These are phyloP conservation scores for Vitis hybrid DNA, from an alignment of 177 flowering plant species.

Conservation along the genomic window DNA sequence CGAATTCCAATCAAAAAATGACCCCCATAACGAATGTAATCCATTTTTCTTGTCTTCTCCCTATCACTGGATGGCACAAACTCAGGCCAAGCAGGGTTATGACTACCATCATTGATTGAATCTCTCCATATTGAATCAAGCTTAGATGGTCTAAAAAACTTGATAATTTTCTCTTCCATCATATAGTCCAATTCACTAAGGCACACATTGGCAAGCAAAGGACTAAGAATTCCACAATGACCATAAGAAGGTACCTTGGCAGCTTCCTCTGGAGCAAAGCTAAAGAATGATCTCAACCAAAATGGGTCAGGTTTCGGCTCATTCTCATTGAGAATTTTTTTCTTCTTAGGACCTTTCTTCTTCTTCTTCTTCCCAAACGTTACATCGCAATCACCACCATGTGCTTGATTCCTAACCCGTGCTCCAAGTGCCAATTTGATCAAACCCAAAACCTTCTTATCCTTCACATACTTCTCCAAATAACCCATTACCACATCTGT, in stretches of 20 bases:
- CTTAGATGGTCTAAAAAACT: constrained; percentile 68
- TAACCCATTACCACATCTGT: constrained; percentile 47
- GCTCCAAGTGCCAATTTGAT: constrained; percentile 52
- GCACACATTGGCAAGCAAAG: constrained; percentile 81
- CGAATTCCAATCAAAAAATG: constrained; percentile 90
- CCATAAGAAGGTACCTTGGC: constrained; percentile 78
- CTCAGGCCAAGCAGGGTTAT: constrained; percentile 97
- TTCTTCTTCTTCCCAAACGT: constrained; percentile 30
- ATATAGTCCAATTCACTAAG: constrained; percentile 75
- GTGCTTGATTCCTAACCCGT: constrained; percentile 3
- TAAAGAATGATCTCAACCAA: constrained; percentile 86
- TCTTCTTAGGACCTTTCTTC: constrained; percentile 38
- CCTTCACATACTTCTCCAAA: constrained; percentile 68
- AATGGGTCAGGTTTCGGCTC: constrained; percentile 97
- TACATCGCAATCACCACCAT: constrained; percentile 1
- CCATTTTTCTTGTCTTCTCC: constrained; percentile 89
- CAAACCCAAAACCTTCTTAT: constrained; percentile 69
- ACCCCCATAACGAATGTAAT: constrained; percentile 84
- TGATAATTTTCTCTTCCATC: constrained; percentile 73
- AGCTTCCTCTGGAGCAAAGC: constrained; percentile 91
- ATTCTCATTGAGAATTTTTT: constrained; percentile 65
- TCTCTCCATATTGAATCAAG: constrained; percentile 84
- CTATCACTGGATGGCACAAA: constrained; percentile 88
- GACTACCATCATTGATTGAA: constrained; percentile 69
- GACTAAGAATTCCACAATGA: constrained; percentile 86